Base-by-base conservation (phyloP, 1,284 basidiomycete species). In the Apiotrichum domesticum region DNA sequence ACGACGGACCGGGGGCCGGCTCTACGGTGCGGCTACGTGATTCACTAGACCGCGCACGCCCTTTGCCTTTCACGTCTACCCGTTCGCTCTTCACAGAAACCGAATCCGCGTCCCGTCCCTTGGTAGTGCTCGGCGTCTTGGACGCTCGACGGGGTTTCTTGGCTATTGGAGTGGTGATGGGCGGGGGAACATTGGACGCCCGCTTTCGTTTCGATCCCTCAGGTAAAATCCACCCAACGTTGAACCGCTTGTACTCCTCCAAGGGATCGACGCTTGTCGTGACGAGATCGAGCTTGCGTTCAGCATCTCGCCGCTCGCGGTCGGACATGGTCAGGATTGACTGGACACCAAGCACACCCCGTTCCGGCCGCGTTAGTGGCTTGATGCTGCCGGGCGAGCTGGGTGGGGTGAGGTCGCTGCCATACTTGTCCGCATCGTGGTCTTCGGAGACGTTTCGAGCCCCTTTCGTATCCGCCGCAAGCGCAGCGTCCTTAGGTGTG, bases 171-270 rank as follows among this genome's bases (percentile, higher is more conserved):
- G 32, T 8, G 21, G 29, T 10, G 11, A 40, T 37, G 34, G 47
- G 39, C 29, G 43, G 44, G 4, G 55, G 53, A 3, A 62, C 51
- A 35, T 54, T 55, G 13, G 66, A 63, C 82, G 79, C 14, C 81
- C 84, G 48, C 81, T 81, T 40, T 85, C 73, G 80, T 64, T 83
- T 83, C 46, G 83, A 81, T 35, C 86, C 88, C 8, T 84, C 79
- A 8, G 90, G 88, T 14, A 95, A 76, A 14, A 95, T 90, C 92
- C 92, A 96, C 2, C 92, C 92, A 21, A 80, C 78, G 63, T 96
- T 86, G 77, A 95, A 96, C 75, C 86, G 78, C 68, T 80, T 83
- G 80, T 95, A 96, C 41, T 87, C 87, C 55, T 84, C 83, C 61
- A 83, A 81, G 46, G 81, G 80, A 66, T 86, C 87, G 29, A 96